Conservation (phyloP, 176 grass and related monocot genomes). For the Ensete ventricosum region DNA sequence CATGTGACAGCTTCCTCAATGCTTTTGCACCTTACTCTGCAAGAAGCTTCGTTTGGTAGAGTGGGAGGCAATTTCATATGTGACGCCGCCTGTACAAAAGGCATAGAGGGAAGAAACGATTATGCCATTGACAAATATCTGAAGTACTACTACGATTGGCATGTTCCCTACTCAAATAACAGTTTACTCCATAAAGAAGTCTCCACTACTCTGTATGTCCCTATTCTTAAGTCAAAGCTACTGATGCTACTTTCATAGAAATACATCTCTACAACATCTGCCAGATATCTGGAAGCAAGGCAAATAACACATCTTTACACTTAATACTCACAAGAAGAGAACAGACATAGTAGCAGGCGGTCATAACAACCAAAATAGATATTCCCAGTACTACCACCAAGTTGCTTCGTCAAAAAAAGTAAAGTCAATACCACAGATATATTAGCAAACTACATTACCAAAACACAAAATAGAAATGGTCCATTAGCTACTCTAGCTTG, state of each 20-base stretch:
- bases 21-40: not conserved
- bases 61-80: not conserved
- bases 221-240: slow-evolving; percentile 9
- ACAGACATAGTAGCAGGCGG: not conserved
- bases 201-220: slow-evolving; percentile 23
- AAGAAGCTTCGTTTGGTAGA: not conserved
- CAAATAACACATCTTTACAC: slow-evolving; percentile 9
- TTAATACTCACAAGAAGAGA: not conserved
- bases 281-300: not conserved
- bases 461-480: not conserved
- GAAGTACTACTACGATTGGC: slow-evolving; percentile 24
- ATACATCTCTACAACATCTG: slow-evolving; percentile 9
- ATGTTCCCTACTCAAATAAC: slow-evolving; percentile 15
- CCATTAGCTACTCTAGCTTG: slow-evolving; percentile 17
- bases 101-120: slow-evolving; percentile 34
- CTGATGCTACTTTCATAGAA: slow-evolving; percentile 7
- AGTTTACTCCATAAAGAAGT: slow-evolving; percentile 20
- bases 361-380: not conserved
- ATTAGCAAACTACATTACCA: slow-evolving; percentile 12
- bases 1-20: slow-evolving; percentile 1
- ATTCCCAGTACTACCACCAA: slow-evolving; percentile 15
- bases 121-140: slow-evolving; percentile 36
- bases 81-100: slow-evolving; percentile 37
- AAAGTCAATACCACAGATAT: slow-evolving; percentile 12
- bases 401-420: not conserved